Percentiles rank a stretch among this genome's conserved stretches.
These are phyloP conservation scores for Funneliformis mosseae DNA, from an alignment of 192 early-diverging fungal genomes.

Conservation along the genomic window DNA sequence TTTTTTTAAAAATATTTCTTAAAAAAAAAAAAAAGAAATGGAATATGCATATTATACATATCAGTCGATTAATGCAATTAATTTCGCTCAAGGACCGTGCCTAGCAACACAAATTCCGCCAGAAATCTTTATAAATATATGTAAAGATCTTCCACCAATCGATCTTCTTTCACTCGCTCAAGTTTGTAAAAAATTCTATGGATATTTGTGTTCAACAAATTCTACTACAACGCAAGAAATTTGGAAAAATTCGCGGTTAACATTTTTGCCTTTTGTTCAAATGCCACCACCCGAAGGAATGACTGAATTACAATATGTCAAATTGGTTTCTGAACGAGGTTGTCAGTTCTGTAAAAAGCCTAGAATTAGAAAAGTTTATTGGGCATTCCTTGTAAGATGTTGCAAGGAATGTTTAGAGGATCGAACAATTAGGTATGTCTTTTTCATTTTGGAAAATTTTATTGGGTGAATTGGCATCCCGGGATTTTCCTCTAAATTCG, in stretches of 20 bases:
- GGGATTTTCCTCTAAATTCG: too few species aligned
- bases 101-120: too few species aligned
- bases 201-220: not conserved
- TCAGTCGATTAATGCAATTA: too few species aligned
- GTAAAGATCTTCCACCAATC: too few species aligned
- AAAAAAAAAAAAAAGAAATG: too few species aligned
- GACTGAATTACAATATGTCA: not conserved
- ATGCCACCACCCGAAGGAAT: slow-evolving; percentile 20
- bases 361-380: slow-evolving; percentile 26
- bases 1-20: too few species aligned
- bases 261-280: not conserved
- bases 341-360: slow-evolving; percentile 7
- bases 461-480: too few species aligned
- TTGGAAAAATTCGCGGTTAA: not conserved
- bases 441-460: too few species aligned
- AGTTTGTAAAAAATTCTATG: slow-evolving; percentile 14
- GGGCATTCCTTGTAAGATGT: slow-evolving; percentile 26
- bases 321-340: not conserved
- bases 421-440: slow-evolving; percentile 25
- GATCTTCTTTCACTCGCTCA: slow-evolving; percentile 18
- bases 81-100: too few species aligned
- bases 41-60: too few species aligned
- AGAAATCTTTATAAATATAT: too few species aligned
- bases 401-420: slow-evolving; percentile 21
- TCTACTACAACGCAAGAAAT: slow-evolving; percentile 15